Evolutionary conservation across 192 early-diverging fungal genomes (phyloP).

Genomic region (Coemansia sp.): DNA sequence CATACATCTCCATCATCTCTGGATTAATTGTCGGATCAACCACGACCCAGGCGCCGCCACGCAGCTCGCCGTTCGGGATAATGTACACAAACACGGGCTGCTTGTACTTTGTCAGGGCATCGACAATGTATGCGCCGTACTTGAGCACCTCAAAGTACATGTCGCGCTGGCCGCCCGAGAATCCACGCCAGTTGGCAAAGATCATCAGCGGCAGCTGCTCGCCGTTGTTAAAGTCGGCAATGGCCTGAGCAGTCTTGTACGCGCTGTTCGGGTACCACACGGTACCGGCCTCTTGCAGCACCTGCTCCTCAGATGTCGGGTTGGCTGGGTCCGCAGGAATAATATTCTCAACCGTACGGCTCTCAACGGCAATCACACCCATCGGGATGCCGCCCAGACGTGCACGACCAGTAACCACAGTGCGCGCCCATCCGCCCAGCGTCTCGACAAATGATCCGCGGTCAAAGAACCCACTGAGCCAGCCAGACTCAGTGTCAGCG

Average conservation of each 20-base stretch:
- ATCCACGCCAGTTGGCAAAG: conserved; percentile 99
- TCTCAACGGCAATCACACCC: conserved; percentile 97
- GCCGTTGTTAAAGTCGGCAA: conserved; percentile 98
- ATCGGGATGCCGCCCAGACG: conserved; percentile 96
- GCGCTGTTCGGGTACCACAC: conserved; percentile 99
- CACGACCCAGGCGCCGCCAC: conserved; percentile 98
- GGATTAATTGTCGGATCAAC: conserved; percentile 95
- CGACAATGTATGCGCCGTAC: conserved; percentile 96
- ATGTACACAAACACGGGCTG: conserved; percentile 98
- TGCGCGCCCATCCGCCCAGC: conserved; percentile 94
- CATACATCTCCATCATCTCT: conserved; percentile 99
- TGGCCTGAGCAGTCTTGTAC: conserved; percentile 99
- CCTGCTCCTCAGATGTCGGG: conserved; percentile 83
- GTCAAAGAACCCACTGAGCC: conserved; percentile 95
- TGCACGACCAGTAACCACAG: conserved; percentile 92
- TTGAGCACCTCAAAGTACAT: conserved; percentile 99
- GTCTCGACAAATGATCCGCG: conserved; percentile 95
- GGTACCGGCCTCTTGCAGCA: conserved; percentile 86
- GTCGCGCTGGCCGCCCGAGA: conserved; percentile 98
- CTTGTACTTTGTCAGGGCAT: conserved; percentile 92
- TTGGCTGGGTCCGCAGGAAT: conserved; percentile 95
- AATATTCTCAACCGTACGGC: conserved; percentile 86
- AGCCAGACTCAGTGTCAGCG: conserved; percentile 61
- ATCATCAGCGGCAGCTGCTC: conserved; percentile 97
- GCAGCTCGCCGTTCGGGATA: conserved; percentile 89